Evolutionary conservation across 441 rosid species (phyloP).

Genomic region (Dalechampia spathulata): DNA sequence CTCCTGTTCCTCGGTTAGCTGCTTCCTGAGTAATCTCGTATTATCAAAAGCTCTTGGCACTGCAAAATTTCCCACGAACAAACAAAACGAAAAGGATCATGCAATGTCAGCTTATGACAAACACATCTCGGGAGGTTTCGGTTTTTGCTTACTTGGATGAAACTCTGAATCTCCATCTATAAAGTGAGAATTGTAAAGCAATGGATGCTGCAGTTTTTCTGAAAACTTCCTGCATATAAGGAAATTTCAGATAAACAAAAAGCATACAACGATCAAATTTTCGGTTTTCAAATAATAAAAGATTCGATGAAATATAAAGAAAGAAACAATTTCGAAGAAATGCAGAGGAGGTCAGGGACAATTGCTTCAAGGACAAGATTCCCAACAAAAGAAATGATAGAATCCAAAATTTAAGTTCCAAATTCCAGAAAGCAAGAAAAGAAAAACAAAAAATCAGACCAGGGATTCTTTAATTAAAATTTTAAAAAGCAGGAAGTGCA

Average conservation of each 20-base stretch:
- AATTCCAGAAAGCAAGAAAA: background rate
- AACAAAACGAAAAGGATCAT: background rate
- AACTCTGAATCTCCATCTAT: slow-evolving; percentile 57
- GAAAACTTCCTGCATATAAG: slow-evolving; percentile 40
- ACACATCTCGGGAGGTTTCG: no score
- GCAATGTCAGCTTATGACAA: background rate
- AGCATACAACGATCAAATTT: no score
- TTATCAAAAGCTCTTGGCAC: slow-evolving; percentile 37
- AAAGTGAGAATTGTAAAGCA: slow-evolving; percentile 34
- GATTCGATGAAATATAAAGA: no score
- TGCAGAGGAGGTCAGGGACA: background rate
- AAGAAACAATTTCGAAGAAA: no score
- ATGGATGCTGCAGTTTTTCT: slow-evolving; percentile 47
- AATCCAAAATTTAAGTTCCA: background rate
- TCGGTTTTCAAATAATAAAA: no score
- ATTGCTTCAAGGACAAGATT: background rate
- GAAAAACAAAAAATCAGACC: slow-evolving; percentile 7
- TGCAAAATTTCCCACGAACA: slow-evolving; percentile 5
- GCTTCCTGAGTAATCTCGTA: slow-evolving; percentile 44
- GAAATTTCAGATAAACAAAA: no score
- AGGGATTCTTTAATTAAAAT: slow-evolving; percentile 5
- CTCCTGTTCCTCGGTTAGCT: slow-evolving; percentile 41
- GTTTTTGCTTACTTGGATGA: slow-evolving; percentile 41
- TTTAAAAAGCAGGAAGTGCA: slow-evolving; percentile 1
- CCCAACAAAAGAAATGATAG: background rate